A percentile compares a stretch with the other conserved stretches of the same genome.
Conservation (phyloP, 1,139 yeast species). For the Yamadazyma epiphylla region DNA sequence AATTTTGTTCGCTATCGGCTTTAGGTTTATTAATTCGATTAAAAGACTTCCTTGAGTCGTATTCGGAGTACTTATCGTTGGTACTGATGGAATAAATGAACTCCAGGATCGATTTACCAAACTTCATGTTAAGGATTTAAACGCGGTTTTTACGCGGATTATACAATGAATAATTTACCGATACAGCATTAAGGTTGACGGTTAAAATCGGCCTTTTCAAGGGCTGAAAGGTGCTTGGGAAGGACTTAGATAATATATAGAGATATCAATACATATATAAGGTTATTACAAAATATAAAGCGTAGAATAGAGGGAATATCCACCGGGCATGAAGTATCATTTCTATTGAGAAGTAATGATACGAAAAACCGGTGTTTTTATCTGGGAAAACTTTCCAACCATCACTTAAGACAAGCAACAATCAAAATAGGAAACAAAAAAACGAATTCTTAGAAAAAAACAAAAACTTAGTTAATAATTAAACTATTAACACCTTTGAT, state of each 20-base stretch:
- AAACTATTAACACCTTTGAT: neutral
- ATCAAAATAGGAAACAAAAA: conserved; percentile 13
- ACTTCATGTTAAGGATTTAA: too few relatives aligned
- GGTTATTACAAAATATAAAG: too few relatives aligned
- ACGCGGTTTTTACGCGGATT: too few relatives aligned
- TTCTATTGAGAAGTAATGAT: conserved; percentile 37
- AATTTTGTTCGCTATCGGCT: conserved; percentile 27
- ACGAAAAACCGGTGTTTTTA: conserved; percentile 48
- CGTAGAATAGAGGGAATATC: conserved; percentile 19
- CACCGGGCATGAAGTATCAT: conserved; percentile 55
- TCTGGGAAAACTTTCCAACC: conserved; percentile 36
- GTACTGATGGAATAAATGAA: conserved; percentile 63
- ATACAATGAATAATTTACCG: too few relatives aligned
- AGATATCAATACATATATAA: too few relatives aligned
- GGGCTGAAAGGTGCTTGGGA: too few relatives aligned
- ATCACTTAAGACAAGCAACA: conserved; percentile 23
- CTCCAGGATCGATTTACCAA: conserved; percentile 41
- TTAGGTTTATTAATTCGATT: conserved; percentile 40
- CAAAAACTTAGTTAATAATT: conserved; percentile 14
- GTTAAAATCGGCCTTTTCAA: too few relatives aligned
- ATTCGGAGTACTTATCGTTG: conserved; percentile 67
- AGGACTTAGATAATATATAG: too few relatives aligned
- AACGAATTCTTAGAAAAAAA: conserved; percentile 20
- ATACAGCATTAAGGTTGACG: too few relatives aligned
- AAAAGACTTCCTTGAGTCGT: conserved; percentile 49